Base-by-base conservation (phyloP, 1,284 basidiomycete genomes). In the Cystobasidiaceae sp. region DNA sequence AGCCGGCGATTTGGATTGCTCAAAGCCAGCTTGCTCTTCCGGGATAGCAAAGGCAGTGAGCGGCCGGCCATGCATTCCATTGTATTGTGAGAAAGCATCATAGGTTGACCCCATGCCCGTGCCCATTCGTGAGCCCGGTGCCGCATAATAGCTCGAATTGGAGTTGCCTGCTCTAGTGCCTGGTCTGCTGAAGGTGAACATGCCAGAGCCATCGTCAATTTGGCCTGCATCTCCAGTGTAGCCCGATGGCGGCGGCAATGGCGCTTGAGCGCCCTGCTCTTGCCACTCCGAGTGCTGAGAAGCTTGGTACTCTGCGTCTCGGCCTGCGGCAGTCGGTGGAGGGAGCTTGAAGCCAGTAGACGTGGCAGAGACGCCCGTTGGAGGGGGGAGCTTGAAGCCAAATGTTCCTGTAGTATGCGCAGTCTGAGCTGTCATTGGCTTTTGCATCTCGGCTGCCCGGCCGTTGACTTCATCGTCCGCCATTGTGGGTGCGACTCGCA, bases 301-400 rank as follows among this genome's bases (percentile, higher is more conserved):
- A 19, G 19, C 33, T 17, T 27, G 25, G 9, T 43, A 27, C 19
- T 44, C 41, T 4, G 27, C 28, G 21, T 44, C 30, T 3, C 9
- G 5, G 5, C 32, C 37, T n/a, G 23, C 45, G 27, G 39, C 33
- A 3, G 54, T 56, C 17, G 60, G 60, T 19, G 48, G 60, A 44
- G 60, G 50, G 4, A 62, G 60, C 49, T 62, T 62, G 60, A 62
- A 62, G 39, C 60, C 60, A 11, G 39, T 33, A 19, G 60, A 62
- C 8, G 28, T 39, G 17, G 37, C 49, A 11, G 60, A n/a, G n/a
- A n/a, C n/a, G n/a, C n/a, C n/a, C n/a, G n/a, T n/a, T n/a, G n/a
- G n/a, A n/a, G n/a, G n/a, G n/a, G n/a, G n/a, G n/a, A n/a, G n/a
- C n/a, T n/a, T n/a, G n/a, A n/a, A n/a, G n/a, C n/a, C n/a, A n/a